Conservation (phyloP, 1,284 basidiomycete genomes). For the Sparassis latifolia region DNA sequence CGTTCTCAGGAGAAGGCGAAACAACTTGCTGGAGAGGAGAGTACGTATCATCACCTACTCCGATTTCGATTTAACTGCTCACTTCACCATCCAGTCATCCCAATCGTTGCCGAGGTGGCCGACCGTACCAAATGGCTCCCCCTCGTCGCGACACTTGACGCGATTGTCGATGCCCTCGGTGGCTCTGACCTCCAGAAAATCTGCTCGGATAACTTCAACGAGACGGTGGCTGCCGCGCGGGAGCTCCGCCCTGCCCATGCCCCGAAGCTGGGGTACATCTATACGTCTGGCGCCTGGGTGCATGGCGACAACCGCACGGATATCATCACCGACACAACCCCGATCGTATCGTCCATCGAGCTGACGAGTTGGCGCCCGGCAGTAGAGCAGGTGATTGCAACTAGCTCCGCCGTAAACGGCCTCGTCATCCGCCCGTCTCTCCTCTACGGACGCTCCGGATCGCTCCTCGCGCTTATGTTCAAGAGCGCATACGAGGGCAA, state of each 20-base stretch:
- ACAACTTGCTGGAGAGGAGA: constrained; percentile 37
- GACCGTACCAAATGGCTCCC: constrained; percentile 32
- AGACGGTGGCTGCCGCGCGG: constrained; percentile 21
- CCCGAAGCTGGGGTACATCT: constrained; percentile 43
- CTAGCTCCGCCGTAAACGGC: constrained; percentile 32
- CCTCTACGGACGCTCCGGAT: constrained; percentile 41
- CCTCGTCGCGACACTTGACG: constrained; percentile 34
- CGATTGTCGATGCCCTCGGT: constrained; percentile 34
- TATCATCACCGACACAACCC: constrained; percentile 29
- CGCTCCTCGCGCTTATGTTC: constrained; percentile 34
- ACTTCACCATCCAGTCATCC: constrained; percentile 31
- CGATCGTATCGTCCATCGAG: constrained; percentile 21
- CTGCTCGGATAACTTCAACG: constrained; percentile 27
- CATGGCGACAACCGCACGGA: constrained; percentile 34
- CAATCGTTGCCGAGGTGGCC: constrained; percentile 34
- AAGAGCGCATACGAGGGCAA: constrained; percentile 28
- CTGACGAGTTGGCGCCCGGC: constrained; percentile 32
- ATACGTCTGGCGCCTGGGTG: constrained; percentile 43
- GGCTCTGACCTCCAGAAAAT: constrained; percentile 20
- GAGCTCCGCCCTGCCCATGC: constrained; percentile 24
- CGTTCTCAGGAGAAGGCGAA: constrained; percentile 34
- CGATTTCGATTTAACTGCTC: not conserved
- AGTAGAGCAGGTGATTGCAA: constrained; percentile 31
- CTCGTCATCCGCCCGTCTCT: constrained; percentile 45
- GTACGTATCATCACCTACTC: constrained; percentile 18